phyloP scores from a whole-genome alignment of 352 stramenopile species.

The Phytophthora hybrid region DNA sequence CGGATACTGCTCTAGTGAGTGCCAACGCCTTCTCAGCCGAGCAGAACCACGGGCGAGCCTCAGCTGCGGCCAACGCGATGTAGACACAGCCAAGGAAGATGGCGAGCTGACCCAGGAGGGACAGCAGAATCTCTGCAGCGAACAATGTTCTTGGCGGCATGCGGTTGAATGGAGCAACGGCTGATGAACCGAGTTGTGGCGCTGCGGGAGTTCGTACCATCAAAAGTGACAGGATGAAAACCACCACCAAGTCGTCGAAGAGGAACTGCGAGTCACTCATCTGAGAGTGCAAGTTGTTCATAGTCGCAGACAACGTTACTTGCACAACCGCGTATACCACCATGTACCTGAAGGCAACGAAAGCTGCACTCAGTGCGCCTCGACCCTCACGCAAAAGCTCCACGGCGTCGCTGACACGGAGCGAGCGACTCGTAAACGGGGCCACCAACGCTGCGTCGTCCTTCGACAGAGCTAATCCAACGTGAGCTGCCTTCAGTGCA shows the following conservation, averaged over 20 bases:
- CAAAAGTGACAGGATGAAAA: slow-evolving; percentile 74
- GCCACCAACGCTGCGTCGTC: slow-evolving; percentile 91
- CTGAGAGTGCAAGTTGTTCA: slow-evolving; percentile 70
- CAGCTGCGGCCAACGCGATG: slow-evolving; percentile 64
- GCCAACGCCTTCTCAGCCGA: slow-evolving; percentile 50
- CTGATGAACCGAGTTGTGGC: slow-evolving; percentile 40
- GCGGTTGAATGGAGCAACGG: slow-evolving; percentile 38
- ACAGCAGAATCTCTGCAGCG: slow-evolving; percentile 61
- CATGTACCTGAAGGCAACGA: slow-evolving; percentile 93
- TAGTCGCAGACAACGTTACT: slow-evolving; percentile 70
- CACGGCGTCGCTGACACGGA: slow-evolving; percentile 84
- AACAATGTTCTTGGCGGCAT: slow-evolving; percentile 71
- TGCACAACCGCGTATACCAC: slow-evolving; percentile 93
- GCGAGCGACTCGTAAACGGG: slow-evolving; percentile 91
- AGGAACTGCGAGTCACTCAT: slow-evolving; percentile 86
- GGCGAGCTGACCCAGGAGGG: slow-evolving; percentile 63
- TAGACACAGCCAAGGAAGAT: slow-evolving; percentile 65
- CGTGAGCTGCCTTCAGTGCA: slow-evolving; percentile 91
- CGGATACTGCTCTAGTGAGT: slow-evolving; percentile 45
- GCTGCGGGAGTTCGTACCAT: slow-evolving; percentile 72
- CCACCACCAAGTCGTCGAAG: slow-evolving; percentile 78
- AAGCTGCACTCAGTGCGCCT: slow-evolving; percentile 89
- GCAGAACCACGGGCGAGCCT: slow-evolving; percentile 72
- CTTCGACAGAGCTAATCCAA: slow-evolving; percentile 89
- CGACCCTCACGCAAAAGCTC: slow-evolving; percentile 90